Percentiles rank a stretch among this genome's conserved stretches.
These are phyloP conservation scores for Camelina laxa DNA, from an alignment of 345 rosid species.

Conservation along the genomic window DNA sequence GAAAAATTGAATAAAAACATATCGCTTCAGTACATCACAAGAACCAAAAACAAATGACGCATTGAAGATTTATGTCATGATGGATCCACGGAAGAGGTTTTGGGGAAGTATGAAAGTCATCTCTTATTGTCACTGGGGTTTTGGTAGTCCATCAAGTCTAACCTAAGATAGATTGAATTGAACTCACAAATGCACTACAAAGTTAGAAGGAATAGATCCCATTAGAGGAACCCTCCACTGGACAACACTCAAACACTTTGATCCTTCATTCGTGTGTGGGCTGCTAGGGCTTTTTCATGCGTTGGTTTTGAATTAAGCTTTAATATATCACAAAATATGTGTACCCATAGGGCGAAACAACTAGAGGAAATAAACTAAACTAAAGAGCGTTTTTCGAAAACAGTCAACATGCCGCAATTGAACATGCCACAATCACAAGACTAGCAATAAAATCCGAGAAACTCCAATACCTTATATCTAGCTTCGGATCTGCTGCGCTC, in stretches of 20 bases:
- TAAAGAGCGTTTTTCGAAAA: constrained; percentile 4
- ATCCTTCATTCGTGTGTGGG: constrained; percentile 11
- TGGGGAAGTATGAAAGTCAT: constrained; percentile 6
- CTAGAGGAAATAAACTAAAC: neutral
- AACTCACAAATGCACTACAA: constrained; percentile 31
- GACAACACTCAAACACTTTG: constrained; percentile 4
- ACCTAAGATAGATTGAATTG: constrained; percentile 20
- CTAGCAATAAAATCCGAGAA: constrained; percentile 19
- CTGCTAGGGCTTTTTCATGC: constrained; percentile 6
- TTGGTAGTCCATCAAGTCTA: constrained; percentile 22
- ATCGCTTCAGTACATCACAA: constrained; percentile 17
- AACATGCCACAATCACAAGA: constrained; percentile 23
- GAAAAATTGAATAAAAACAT: neutral
- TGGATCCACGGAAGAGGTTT: constrained; percentile 12
- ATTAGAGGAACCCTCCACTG: constrained; percentile 23
- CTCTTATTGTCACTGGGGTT: neutral
- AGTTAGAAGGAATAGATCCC: constrained; percentile 12
- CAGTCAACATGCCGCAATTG: constrained; percentile 12
- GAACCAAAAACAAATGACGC: constrained; percentile 23
- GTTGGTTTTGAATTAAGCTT: constrained; percentile 11
- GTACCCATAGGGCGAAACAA: neutral
- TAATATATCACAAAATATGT: constrained; percentile 17
- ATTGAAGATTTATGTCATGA: constrained; percentile 10
- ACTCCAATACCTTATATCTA: constrained; percentile 83
- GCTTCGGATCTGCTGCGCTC: constrained; percentile 77